Evolutionary conservation across 1,284 basidiomycete genomes (phyloP).

Genomic region (Fomitopsis palustris): DNA sequence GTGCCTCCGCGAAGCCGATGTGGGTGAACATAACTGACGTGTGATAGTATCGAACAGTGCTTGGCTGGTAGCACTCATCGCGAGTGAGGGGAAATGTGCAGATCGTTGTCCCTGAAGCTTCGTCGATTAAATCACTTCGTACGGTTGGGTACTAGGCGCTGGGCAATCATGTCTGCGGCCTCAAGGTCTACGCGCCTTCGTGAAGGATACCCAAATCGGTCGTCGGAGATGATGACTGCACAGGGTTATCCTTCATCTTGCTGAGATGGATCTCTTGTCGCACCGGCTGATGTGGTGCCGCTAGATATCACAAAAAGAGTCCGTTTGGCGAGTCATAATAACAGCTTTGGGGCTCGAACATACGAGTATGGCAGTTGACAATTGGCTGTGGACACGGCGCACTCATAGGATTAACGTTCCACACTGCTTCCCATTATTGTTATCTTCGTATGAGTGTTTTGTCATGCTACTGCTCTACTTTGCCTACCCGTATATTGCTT

Average conservation of each 20-base stretch:
- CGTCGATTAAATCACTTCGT: background rate
- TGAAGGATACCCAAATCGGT: slow-evolving; percentile 5
- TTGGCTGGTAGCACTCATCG: background rate
- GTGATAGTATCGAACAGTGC: background rate
- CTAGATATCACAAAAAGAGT: background rate
- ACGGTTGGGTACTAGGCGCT: slow-evolving; percentile 2
- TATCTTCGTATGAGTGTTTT: background rate
- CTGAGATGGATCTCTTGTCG: background rate
- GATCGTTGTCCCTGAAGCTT: background rate
- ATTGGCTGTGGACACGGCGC: background rate
- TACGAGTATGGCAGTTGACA: background rate
- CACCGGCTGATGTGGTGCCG: slow-evolving; percentile 2
- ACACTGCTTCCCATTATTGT: background rate
- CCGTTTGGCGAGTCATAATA: background rate
- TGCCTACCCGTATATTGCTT: background rate
- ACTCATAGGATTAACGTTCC: background rate
- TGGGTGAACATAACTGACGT: background rate
- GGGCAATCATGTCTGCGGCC: background rate
- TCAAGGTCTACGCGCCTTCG: slow-evolving; percentile 1
- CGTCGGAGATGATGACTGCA: background rate
- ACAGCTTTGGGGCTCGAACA: background rate
- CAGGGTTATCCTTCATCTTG: slow-evolving; percentile 1
- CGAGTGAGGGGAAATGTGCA: background rate
- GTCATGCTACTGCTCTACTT: background rate
- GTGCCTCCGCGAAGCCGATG: background rate